phyloP scores from a whole-genome alignment of 805 yeast species.

The Hanseniaspora jakobsenii region DNA sequence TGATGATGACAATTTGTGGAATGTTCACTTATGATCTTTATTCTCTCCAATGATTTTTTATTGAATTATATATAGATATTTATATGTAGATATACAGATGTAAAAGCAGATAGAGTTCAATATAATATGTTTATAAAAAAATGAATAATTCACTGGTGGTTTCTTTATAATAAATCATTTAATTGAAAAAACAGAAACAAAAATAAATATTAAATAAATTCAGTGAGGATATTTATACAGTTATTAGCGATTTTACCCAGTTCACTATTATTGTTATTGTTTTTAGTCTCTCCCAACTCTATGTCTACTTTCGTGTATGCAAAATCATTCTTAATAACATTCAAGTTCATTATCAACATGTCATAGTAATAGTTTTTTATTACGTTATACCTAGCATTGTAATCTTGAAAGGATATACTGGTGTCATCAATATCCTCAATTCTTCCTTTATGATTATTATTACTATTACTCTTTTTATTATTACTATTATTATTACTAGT shows the following conservation, averaged over 20 bases:
- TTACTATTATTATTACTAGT: neutral
- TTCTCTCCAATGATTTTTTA: too few relatives aligned
- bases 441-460: neutral
- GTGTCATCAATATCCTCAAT: neutral
- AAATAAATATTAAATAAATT: slow-evolving; percentile 6
- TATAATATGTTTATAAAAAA: too few relatives aligned
- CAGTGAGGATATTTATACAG: slow-evolving; percentile 10
- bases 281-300: too few relatives aligned
- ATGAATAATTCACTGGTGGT: neutral
- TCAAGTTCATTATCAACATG: slow-evolving; percentile 6
- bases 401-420: slow-evolving; percentile 12
- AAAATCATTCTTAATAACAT: slow-evolving; percentile 14
- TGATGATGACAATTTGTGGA: too few relatives aligned
- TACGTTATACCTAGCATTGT: slow-evolving; percentile 9
- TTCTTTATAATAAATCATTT: too few relatives aligned
- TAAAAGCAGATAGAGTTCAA: too few relatives aligned
- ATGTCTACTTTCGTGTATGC: slow-evolving; percentile 1
- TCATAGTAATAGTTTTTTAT: slow-evolving; percentile 9
- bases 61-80: too few relatives aligned
- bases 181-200: too few relatives aligned
- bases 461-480: too few relatives aligned
- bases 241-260: slow-evolving; percentile 13
- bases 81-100: too few relatives aligned
- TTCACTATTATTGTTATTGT: slow-evolving; percentile 14
- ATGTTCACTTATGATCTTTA: too few relatives aligned